phyloP scores from a whole-genome alignment of 345 rosid species.

The Murraya koenigii region DNA sequence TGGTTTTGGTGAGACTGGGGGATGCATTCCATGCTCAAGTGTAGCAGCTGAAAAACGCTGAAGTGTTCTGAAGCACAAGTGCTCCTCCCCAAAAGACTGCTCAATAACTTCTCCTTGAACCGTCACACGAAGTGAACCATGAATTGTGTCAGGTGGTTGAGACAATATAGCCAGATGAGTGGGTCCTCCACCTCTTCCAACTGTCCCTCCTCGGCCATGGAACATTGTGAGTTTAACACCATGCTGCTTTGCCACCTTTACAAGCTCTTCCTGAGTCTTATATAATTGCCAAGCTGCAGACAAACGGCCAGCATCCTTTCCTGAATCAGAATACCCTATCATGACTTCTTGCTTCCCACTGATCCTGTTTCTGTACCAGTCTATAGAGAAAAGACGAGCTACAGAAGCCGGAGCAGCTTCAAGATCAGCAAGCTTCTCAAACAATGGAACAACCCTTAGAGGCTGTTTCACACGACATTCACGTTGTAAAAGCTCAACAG shows the following conservation, averaged over 20 bases:
- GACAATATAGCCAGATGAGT: conserved; percentile 97
- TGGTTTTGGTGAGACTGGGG: conserved; percentile 90
- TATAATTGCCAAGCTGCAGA: conserved; percentile 97
- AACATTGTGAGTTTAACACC: conserved; percentile 95
- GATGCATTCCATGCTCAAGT: conserved; percentile 93
- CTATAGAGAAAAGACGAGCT: conserved; percentile 88
- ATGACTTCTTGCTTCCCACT: conserved; percentile 96
- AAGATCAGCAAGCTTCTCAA: conserved; percentile 92
- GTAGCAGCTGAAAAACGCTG: conserved; percentile 98
- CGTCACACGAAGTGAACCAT: conserved; percentile 86
- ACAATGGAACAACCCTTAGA: conserved; percentile 89
- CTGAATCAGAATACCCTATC: conserved; percentile 98
- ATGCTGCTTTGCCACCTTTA: conserved; percentile 77
- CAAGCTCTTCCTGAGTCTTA: conserved; percentile 92
- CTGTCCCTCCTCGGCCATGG: conserved; percentile 98
- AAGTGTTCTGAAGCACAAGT: conserved; percentile 87
- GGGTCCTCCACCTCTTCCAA: conserved; percentile 98
- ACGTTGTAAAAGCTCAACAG: conserved; percentile 92
- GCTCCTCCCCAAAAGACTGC: conserved; percentile 92
- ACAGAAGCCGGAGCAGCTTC: conserved; percentile 93
- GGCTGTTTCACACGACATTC: conserved; percentile 84
- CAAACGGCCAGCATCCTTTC: conserved; percentile 94
- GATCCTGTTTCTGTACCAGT: conserved; percentile 85
- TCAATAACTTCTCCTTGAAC: conserved; percentile 98
- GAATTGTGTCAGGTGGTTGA: conserved; percentile 95